phyloP scores from a whole-genome alignment of 2,329 filamentous ascomycete species.

The Orbilia quercus region DNA sequence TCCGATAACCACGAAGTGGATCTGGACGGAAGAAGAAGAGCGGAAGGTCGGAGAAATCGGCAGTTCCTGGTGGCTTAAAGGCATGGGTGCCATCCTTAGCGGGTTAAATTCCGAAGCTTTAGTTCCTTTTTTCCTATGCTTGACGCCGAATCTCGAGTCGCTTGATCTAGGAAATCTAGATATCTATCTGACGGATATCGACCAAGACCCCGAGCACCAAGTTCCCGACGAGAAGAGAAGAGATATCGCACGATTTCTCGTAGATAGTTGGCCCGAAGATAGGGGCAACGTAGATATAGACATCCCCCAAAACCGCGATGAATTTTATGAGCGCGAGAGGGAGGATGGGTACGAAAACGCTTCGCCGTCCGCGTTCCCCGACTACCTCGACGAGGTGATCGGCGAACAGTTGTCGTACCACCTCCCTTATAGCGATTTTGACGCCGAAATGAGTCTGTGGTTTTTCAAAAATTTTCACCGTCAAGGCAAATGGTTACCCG shows the following conservation, averaged over 20 bases:
- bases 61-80: background rate
- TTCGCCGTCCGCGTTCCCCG: background rate
- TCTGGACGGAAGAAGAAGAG: slow-evolving; percentile 16
- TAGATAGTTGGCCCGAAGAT: slow-evolving; percentile 1
- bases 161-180: slow-evolving; percentile 16
- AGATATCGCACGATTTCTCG: background rate
- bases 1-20: slow-evolving; percentile 15
- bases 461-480: background rate
- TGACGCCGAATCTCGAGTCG: slow-evolving; percentile 18
- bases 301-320: background rate
- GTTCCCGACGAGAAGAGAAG: background rate
- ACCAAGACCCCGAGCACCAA: background rate
- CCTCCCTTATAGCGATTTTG: background rate
- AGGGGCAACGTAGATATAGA: background rate
- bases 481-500: background rate
- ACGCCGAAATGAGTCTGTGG: background rate
- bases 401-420: background rate
- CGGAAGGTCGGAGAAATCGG: background rate
- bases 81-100: slow-evolving; percentile 1
- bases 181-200: background rate
- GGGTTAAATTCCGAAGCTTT: slow-evolving; percentile 42
- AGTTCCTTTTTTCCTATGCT: slow-evolving; percentile 13
- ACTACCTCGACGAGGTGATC: background rate
- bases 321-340: background rate
- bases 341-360: background rate